Conservation (phyloP, 805 yeast species). For the baker's yeast (Saccharomyces cerevisiae) region DNA sequence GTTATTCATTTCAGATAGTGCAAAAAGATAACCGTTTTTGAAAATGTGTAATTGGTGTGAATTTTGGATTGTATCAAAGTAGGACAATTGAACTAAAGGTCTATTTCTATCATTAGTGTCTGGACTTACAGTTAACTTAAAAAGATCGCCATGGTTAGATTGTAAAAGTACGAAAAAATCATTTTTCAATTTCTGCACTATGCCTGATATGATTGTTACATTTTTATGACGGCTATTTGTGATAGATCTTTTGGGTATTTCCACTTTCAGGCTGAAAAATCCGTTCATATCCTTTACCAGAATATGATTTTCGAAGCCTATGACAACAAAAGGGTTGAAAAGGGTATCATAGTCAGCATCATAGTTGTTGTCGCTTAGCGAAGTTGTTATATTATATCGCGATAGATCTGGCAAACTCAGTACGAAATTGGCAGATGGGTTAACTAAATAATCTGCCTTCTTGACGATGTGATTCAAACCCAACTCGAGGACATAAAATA, state of each 20-base stretch:
- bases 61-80: constrained; percentile 69
- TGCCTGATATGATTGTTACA: constrained; percentile 42
- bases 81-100: constrained; percentile 42
- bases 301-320: constrained; percentile 51
- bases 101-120: constrained; percentile 33
- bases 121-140: constrained; percentile 50
- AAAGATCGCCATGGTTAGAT: constrained; percentile 62
- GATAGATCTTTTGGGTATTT: constrained; percentile 45
- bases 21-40: constrained; percentile 68
- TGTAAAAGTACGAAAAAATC: constrained; percentile 65
- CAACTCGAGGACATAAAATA: constrained; percentile 74
- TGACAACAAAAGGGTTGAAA: constrained; percentile 38
- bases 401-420: constrained; percentile 53
- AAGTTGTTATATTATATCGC: constrained; percentile 15
- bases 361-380: background rate
- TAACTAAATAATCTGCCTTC: constrained; percentile 34
- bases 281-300: constrained; percentile 41
- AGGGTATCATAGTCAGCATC: constrained; percentile 51
- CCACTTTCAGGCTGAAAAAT: constrained; percentile 33
- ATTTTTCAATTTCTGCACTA: constrained; percentile 55
- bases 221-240: constrained; percentile 7
- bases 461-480: constrained; percentile 73
- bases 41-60: constrained; percentile 51
- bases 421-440: constrained; percentile 40
- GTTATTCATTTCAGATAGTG: constrained; percentile 53